Evolutionary conservation across 352 stramenopile genomes (phyloP), one percentile per base, ranked within the genome.

Genomic region (Phytophthora meadii): DNA sequence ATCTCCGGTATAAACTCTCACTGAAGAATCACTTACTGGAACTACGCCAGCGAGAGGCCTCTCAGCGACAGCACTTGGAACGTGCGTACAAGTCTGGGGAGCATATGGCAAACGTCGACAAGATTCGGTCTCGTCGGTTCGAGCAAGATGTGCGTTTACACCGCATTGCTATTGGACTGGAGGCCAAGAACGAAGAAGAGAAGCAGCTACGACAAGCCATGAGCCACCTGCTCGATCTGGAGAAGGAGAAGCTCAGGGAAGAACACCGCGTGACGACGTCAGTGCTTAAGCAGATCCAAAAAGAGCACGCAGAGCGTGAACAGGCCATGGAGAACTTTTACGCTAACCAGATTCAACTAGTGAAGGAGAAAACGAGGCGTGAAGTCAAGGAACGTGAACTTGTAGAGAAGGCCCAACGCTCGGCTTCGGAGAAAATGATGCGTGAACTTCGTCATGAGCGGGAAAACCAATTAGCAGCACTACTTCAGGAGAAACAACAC

Each of bases 241-340:
- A 93, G 59, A 90, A 90, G 52, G 74, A 84, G 11, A 88, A 87
- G 24, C 61, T 92, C 3, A 72, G 80, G 19, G 79, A 92, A 45
- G 84, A 92, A 57, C 79, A 89, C 42, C 75, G 72, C 6, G 45
- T 77, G 17, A 92, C 81, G 0, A 64, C 68, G 0, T 66, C 64
- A 2, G 62, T 81, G 8, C 80, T 92, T 1, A 70, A 82, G 46
- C 64, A 82, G 40, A 87, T 92, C 54, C 77, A 92, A 22, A 76
- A 79, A 27, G 81, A 90, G 9, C 84, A 92, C 46, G 39, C 53
- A 0, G 75, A 89, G 52, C 79, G 80, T 22, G 84, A 92, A 17
- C 54, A 79, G 12, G 76, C 84, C 4, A 72, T 90, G 62, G 84
- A 90, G 50, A 87, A 71, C 50, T 92, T 88, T 71, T 92, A 90